Conservation (phyloP, 345 rosid species). For the Salix suchowensis region DNA sequence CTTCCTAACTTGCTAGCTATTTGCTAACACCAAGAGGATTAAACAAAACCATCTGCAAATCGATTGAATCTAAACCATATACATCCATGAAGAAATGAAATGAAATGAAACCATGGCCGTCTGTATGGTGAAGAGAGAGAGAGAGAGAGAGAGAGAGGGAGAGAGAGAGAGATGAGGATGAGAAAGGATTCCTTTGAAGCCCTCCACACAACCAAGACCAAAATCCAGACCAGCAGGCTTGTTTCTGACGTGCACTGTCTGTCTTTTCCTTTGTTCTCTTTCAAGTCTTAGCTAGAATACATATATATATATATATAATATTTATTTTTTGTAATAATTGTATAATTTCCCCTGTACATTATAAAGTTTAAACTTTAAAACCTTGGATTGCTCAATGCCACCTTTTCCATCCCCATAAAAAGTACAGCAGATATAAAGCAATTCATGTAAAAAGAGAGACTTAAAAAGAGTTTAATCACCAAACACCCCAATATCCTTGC, state of each 20-base stretch:
- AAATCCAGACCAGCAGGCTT: conserved; percentile 26
- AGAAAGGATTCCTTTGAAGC: conserved; percentile 28
- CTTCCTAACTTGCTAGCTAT: conserved; percentile 7
- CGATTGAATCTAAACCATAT: background rate
- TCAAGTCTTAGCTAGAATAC: conserved; percentile 11
- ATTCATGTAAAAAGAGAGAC: conserved; percentile 6
- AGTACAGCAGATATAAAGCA: conserved; percentile 24
- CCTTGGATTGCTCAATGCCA: conserved; percentile 13
- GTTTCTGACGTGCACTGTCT: conserved; percentile 44
- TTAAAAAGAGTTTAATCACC: conserved; percentile 1
- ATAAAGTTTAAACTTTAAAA: conserved; percentile 1
- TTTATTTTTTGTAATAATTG: background rate
- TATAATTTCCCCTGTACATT: background rate
- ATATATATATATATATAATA: background rate
- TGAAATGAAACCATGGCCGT: background rate
- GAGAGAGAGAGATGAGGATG: conserved; percentile 23
- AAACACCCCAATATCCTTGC: background rate
- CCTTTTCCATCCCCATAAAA: conserved; percentile 26
- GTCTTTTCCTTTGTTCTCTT: conserved; percentile 44
- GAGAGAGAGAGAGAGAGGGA: conserved; percentile 7
- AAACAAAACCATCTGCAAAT: conserved; percentile 8
- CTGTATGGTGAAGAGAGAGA: background rate
- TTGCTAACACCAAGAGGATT: conserved; percentile 27
- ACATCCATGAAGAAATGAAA: background rate
- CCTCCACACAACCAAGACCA: conserved; percentile 34